Conservation (phyloP, 352 stramenopile genomes). For the Pythium guiyangense region DNA sequence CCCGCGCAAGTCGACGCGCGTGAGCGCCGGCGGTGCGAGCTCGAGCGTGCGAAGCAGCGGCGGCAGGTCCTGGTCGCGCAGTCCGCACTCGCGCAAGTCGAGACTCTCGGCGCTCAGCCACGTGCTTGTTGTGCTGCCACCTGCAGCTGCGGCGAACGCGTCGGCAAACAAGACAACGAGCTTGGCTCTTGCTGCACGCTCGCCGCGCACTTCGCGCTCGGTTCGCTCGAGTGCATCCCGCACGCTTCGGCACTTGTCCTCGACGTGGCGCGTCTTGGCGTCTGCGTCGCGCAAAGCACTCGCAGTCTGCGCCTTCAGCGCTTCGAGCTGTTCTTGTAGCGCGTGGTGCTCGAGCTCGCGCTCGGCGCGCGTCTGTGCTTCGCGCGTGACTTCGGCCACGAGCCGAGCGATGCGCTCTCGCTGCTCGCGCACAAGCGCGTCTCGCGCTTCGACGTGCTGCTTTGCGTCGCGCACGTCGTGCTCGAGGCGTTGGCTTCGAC, state of each 20-base stretch:
- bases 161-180: constrained; percentile 35
- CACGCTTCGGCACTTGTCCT: constrained; percentile 29
- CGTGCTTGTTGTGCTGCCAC: not conserved
- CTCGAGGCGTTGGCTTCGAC: constrained; percentile 36
- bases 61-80: constrained; percentile 44
- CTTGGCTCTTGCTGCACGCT: constrained; percentile 43
- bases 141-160: constrained; percentile 12
- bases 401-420: constrained; percentile 53
- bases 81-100: constrained; percentile 46
- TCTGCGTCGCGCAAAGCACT: constrained; percentile 27
- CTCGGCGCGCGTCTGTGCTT: constrained; percentile 40
- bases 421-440: constrained; percentile 33
- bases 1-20: constrained; percentile 43
- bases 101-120: constrained; percentile 18
- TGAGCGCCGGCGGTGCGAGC: constrained; percentile 15
- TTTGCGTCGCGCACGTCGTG: constrained; percentile 31
- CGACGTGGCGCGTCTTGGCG: constrained; percentile 26
- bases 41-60: constrained; percentile 39
- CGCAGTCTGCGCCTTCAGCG: constrained; percentile 32
- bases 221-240: constrained; percentile 28
- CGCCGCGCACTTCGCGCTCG: constrained; percentile 30
- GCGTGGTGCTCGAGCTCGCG: constrained; percentile 44
- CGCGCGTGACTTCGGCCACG: constrained; percentile 43
- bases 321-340: constrained; percentile 38
- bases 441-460: constrained; percentile 26